Percentiles rank a stretch among this genome's conserved stretches.
Conservation (phyloP, 1,284 basidiomycete species). For the Fomitopsis pinicola region DNA sequence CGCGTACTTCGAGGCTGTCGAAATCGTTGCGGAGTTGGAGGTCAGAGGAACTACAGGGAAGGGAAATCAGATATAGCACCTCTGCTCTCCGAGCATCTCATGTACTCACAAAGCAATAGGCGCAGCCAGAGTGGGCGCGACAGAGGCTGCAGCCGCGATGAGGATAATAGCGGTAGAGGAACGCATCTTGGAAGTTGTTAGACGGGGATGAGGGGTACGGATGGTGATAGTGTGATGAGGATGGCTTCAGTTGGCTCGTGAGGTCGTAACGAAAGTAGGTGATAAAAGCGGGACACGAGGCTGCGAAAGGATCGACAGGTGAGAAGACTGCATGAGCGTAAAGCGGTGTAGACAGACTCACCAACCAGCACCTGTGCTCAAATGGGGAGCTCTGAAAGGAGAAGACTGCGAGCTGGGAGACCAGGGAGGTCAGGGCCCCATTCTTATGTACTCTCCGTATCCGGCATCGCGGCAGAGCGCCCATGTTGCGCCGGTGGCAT, state of each 20-base stretch:
- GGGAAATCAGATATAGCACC: neutral
- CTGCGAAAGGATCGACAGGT: neutral
- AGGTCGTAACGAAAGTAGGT: neutral
- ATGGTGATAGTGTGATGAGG: neutral
- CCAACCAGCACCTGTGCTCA: constrained; percentile 4
- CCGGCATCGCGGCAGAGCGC: too few relatives aligned
- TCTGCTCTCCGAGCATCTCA: too few relatives aligned
- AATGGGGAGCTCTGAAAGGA: constrained; percentile 3
- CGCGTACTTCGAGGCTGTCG: neutral
- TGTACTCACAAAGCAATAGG: neutral
- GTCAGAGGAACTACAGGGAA: neutral
- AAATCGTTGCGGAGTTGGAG: neutral
- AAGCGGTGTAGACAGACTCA: neutral
- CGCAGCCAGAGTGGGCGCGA: neutral
- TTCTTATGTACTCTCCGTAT: neutral
- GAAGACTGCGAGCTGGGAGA: constrained; percentile 1
- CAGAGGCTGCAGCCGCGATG: neutral
- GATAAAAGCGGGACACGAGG: neutral
- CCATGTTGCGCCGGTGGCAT: neutral
- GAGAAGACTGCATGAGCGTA: neutral
- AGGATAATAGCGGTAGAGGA: neutral
- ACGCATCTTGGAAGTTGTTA: neutral
- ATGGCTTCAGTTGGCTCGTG: neutral
- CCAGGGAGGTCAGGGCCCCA: neutral
- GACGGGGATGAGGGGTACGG: neutral